phyloP scores from a whole-genome alignment of 1,284 basidiomycete species.

The Irpex rosettiformis region DNA sequence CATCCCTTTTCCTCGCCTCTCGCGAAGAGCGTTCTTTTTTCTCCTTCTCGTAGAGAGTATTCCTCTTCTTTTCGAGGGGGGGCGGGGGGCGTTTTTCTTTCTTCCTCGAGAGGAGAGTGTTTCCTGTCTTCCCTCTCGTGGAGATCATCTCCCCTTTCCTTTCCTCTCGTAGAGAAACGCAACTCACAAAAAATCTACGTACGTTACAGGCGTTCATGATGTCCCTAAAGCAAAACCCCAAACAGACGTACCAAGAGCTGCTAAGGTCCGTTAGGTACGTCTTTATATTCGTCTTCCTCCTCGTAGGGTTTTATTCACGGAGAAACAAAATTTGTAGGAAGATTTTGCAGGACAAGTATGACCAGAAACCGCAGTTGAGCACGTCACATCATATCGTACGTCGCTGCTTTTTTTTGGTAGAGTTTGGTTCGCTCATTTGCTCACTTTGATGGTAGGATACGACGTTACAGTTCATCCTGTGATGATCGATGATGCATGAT shows the following conservation, averaged over 20 bases:
- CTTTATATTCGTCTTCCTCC: not conserved
- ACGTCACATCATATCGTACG: constrained; percentile 69
- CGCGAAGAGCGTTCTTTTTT: too few species aligned
- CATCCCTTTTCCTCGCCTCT: too few species aligned
- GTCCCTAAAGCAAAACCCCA: constrained; percentile 57
- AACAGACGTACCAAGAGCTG: constrained; percentile 74
- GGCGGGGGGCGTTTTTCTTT: too few species aligned
- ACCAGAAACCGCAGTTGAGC: constrained; percentile 78
- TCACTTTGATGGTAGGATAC: constrained; percentile 27
- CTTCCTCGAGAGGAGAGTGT: too few species aligned
- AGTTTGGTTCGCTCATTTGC: not conserved
- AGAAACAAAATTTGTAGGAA: constrained; percentile 27
- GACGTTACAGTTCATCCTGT: constrained; percentile 32
- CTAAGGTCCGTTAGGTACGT: constrained; percentile 61
- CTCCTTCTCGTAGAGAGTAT: too few species aligned
- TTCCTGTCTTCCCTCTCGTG: too few species aligned
- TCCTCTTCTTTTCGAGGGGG: too few species aligned
- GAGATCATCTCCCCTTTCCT: too few species aligned
- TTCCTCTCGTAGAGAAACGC: too few species aligned
- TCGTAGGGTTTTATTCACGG: not conserved
- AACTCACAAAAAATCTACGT: not conserved
- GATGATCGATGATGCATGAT: too few species aligned
- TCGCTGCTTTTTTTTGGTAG: not conserved
- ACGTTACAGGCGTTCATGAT: constrained; percentile 62
- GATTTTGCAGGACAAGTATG: constrained; percentile 61